phyloP scores from a whole-genome alignment of 495 filamentous ascomycete species.

The Neurospora sp. region DNA sequence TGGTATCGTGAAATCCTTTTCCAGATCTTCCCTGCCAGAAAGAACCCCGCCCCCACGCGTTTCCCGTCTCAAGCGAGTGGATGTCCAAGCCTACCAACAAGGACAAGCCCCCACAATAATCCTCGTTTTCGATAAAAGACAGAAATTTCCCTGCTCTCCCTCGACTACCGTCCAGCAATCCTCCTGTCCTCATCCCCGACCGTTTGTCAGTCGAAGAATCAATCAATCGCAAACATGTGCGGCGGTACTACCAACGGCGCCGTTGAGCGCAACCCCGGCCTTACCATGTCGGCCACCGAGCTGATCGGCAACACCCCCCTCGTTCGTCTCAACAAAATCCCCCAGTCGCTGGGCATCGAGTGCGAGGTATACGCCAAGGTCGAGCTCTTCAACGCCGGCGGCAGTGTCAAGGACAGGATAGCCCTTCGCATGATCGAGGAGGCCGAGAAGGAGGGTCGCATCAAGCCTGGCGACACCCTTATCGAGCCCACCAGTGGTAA shows the following conservation, averaged over 20 bases:
- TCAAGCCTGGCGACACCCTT: constrained; percentile 92
- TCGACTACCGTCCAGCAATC: background rate
- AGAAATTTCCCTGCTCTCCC: background rate
- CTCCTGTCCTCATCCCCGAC: background rate
- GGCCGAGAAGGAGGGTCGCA: constrained; percentile 80
- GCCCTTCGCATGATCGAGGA: constrained; percentile 96
- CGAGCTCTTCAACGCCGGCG: constrained; percentile 95
- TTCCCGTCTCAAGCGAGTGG: background rate
- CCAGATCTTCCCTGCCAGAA: background rate
- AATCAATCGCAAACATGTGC: constrained; percentile 11
- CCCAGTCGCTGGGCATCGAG: constrained; percentile 80
- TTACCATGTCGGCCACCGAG: constrained; percentile 38
- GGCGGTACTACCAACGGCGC: constrained; percentile 7
- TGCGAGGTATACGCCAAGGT: constrained; percentile 88
- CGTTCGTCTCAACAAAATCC: constrained; percentile 83
- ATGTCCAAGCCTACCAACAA: background rate
- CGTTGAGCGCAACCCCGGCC: constrained; percentile 12
- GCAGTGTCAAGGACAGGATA: constrained; percentile 96
- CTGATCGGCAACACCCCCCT: constrained; percentile 91
- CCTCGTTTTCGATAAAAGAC: background rate
- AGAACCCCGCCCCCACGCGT: background rate
- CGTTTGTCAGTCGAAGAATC: background rate
- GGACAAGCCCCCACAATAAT: background rate
- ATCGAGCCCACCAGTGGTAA: constrained; percentile 98
- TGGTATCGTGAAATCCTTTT: background rate